Evolutionary conservation across 176 grass and related monocot species (phyloP).

Genomic region (Typha latifolia): DNA sequence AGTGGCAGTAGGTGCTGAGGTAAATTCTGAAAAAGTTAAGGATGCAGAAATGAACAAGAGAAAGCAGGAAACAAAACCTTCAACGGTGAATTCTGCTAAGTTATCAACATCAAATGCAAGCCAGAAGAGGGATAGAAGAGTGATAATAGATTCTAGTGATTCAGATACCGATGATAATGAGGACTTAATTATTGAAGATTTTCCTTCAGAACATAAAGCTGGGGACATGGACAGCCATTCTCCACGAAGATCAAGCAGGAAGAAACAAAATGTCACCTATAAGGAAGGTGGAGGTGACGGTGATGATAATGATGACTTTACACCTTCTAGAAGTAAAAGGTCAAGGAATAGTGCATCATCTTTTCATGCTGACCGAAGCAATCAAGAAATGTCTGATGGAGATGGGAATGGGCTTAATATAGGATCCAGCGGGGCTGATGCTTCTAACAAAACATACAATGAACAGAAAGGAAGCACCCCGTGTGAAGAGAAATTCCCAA

Average conservation of each 20-base stretch:
- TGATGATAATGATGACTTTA: neutral
- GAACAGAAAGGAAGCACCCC: conserved; percentile 17
- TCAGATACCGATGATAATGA: conserved; percentile 9
- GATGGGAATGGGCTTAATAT: neutral
- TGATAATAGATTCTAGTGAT: conserved; percentile 12
- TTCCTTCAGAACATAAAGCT: neutral
- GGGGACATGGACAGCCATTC: neutral
- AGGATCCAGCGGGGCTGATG: neutral
- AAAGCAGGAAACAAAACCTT: conserved; percentile 13
- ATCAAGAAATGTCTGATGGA: neutral
- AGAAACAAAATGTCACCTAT: conserved; percentile 19
- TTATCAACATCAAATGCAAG: conserved; percentile 16
- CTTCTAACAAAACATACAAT: conserved; percentile 17
- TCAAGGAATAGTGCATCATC: neutral
- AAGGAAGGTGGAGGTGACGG: conserved; percentile 10
- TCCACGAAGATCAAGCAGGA: conserved; percentile 18
- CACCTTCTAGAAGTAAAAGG: conserved; percentile 2
- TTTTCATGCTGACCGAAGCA: neutral
- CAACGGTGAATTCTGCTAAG: conserved; percentile 9
- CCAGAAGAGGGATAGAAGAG: conserved; percentile 10
- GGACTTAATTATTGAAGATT: conserved; percentile 1
- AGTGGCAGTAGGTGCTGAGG: conserved; percentile 2
- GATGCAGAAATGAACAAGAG: conserved; percentile 1
- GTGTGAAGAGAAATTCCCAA: neutral
- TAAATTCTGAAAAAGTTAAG: conserved; percentile 3